Evolutionary conservation across 1,284 basidiomycete genomes (phyloP), one percentile per base, ranked within the genome.

Genomic region (Pseudozyma tsukubaensis): DNA sequence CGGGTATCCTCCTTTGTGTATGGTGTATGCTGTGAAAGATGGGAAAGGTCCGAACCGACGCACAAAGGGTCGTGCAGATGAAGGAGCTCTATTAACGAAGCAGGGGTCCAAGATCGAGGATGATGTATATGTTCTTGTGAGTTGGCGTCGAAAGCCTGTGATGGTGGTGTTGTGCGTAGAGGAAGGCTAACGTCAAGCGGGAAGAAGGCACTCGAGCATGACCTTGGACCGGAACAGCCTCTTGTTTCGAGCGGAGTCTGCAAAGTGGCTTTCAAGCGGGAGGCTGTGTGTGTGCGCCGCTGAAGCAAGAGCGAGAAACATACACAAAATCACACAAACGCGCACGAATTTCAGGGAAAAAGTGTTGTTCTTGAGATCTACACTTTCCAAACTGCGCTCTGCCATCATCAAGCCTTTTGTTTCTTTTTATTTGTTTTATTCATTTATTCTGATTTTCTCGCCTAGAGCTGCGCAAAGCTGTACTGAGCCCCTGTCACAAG

Each of bases 361-460:
- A 44, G 58, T 52, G 58, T 59, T 59, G 58, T 43, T 39, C 50
- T 59, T 59, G 24, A 29, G 58, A 52, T 59, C 50, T 52, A 59
- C 40, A 16, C 39, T 11, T 48, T 49, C 35, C 44, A 35, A 21
- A 21, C 43, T 55, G 53, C 53, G 44, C 53, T n/a, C 34, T 37
- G 43, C 34, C 44, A 47, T 55, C 53, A 55, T 55, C 44, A 34
- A 29, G 24, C 24, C 24, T 29, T 29, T 29, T 29, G 24, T 29
- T 29, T 29, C 6, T 29, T 29, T 29, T 29, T 29, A 29, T 3
- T 29, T 6, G 6, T 29, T 29, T 29, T 29, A 29, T 29, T 29
- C 24, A 29, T 3, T 29, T 29, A 29, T 29, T 29, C 6, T 29
- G 24, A 29, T 29, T 29, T 29, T 29, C 24, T 29, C 24, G 24